Conservation (phyloP, 2,329 filamentous ascomycete genomes). For the Lachnellula subtilissima region DNA sequence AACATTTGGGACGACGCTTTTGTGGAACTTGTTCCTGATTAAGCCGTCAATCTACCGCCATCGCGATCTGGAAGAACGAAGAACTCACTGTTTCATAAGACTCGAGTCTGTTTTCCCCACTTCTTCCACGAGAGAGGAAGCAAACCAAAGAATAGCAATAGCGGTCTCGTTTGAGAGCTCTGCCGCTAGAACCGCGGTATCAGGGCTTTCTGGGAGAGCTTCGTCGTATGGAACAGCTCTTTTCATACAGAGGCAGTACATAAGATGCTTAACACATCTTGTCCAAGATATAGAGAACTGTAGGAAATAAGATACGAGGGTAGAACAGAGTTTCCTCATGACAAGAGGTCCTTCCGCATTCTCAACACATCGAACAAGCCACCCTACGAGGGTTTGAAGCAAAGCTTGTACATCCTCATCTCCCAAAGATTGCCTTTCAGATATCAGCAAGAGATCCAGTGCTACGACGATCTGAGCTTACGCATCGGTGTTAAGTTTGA, state of each 20-base stretch:
- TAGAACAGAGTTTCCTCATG: constrained; percentile 70
- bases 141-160: constrained; percentile 60
- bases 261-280: constrained; percentile 59
- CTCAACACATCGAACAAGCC: constrained; percentile 53
- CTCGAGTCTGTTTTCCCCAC: constrained; percentile 62
- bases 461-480: constrained; percentile 33
- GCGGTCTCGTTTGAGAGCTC: constrained; percentile 47
- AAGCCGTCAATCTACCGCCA: constrained; percentile 5
- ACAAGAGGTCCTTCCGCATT: constrained; percentile 55
- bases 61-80: background rate
- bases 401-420: constrained; percentile 47
- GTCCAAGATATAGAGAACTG: constrained; percentile 65
- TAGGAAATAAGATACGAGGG: constrained; percentile 69
- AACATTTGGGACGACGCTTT: constrained; percentile 47
- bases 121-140: constrained; percentile 59
- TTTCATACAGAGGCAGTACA: constrained; percentile 51
- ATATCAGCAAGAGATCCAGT: constrained; percentile 10
- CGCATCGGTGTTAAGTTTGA: constrained; percentile 93
- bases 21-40: constrained; percentile 41
- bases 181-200: constrained; percentile 41
- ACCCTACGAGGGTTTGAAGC: constrained; percentile 55
- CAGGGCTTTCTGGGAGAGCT: constrained; percentile 39
- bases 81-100: constrained; percentile 49
- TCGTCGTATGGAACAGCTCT: constrained; percentile 45
- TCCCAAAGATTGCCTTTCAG: constrained; percentile 44